Base-by-base conservation (phyloP, 305 asterid genomes). In the Ilex paraguariensis region DNA sequence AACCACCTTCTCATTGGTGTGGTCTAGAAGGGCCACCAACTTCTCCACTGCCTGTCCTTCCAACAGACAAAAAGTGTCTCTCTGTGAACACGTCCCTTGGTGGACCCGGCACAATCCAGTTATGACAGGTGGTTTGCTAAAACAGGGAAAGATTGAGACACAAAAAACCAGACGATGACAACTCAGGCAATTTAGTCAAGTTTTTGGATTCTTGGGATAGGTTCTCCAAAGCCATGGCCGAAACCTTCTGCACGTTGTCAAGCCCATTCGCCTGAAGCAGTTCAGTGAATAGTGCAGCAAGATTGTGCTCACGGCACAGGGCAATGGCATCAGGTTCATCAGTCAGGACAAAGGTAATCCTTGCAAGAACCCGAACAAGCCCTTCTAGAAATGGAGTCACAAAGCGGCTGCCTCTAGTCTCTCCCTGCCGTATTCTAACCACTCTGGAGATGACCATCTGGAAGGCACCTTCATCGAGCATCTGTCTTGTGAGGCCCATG, bases 1-100 rank as follows among this genome's bases (percentile, higher is more conserved):
- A 6, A 54, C 57, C 32, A 54, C 57, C 57, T 54, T 54, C 31
- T 54, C 57, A 28, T 54, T 54, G 13, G 57, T 54, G 57, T 54
- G 57, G n/a, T 54, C 57, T 14, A 54, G n/a, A 15, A 54, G 57
- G n/a, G 57, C 30, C 8, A 54, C 57, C 57, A 54, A 8, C 32
- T 28, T 54, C 57, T 54, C 31, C 32, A 54, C 30, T 10, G 57
- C 57, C 13, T 15, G 57, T 21, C 57, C 57, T 54, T 54, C 57
- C 30, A 54, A 28, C 13, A 54, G 32, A 54, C 57, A 54, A 54
- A 54, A 54, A 15, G 57, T 54, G 3, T 54, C 57, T 54, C 11
- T 54, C 8, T 3, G 57, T 15, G 30, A 54, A 54, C 57, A 54
- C n/a, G 11, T 28, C 10, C 57, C 57, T 13, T 14, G 31, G 30